Conservation (phyloP, 1,284 basidiomycete genomes). For the Marasmius oreades region DNA sequence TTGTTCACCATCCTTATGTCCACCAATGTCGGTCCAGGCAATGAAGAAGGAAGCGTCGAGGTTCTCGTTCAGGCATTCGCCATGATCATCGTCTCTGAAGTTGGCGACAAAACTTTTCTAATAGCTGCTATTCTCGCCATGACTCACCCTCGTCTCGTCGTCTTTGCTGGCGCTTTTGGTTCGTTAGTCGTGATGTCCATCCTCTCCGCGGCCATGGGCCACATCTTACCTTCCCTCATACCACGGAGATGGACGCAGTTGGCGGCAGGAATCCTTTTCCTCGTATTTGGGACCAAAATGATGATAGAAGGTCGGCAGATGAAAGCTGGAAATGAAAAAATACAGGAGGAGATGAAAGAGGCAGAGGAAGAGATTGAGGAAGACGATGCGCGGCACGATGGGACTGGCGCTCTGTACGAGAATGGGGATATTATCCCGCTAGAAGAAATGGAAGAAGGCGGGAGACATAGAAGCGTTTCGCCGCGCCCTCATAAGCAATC, state of each 20-base stretch:
- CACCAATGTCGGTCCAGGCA: not conserved
- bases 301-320: conserved; percentile 76
- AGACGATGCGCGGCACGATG: conserved; percentile 53
- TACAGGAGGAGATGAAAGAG: conserved; percentile 90
- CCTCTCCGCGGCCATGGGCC: conserved; percentile 85
- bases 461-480: conserved; percentile 13
- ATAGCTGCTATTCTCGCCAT: conserved; percentile 97
- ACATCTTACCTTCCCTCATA: conserved; percentile 79
- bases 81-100: conserved; percentile 90
- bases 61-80: conserved; percentile 74
- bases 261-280: conserved; percentile 77
- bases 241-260: conserved; percentile 79
- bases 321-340: conserved; percentile 73
- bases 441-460: conserved; percentile 60
- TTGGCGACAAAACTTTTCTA: conserved; percentile 98
- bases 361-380: conserved; percentile 86
- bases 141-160: conserved; percentile 82
- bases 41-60: conserved; percentile 37
- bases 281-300: conserved; percentile 88
- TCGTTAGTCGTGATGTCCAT: conserved; percentile 92
- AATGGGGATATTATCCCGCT: conserved; percentile 49
- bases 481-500: conserved; percentile 15
- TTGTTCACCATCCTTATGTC: too few relatives aligned
- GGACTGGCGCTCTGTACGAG: conserved; percentile 29
- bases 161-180: conserved; percentile 88